phyloP scores from a whole-genome alignment of 768 basidiomycete species.

The Austroboletus eburneus region DNA sequence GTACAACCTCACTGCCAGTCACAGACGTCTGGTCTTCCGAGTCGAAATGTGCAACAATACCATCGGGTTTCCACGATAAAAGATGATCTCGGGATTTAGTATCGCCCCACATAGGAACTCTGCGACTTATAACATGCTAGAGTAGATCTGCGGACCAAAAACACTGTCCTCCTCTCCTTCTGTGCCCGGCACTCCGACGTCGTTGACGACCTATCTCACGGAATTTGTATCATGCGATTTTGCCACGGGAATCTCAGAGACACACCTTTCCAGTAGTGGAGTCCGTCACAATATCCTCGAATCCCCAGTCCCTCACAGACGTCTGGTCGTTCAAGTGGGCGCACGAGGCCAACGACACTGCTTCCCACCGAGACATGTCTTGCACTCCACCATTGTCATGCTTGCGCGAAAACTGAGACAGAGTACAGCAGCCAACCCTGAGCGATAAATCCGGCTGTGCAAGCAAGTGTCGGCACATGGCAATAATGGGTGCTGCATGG shows the following conservation, averaged over 20 bases:
- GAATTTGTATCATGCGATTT: slow-evolving; percentile 1
- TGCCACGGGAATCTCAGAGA: background rate
- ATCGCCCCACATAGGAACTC: too few relatives aligned
- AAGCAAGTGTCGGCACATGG: slow-evolving; percentile 55
- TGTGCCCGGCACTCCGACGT: slow-evolving; percentile 65
- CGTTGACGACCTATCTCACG: slow-evolving; percentile 55
- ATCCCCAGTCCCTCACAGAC: slow-evolving; percentile 71
- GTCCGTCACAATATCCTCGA: slow-evolving; percentile 61
- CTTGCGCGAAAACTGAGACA: slow-evolving; percentile 51
- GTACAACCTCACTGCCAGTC: too few relatives aligned
- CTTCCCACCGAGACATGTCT: slow-evolving; percentile 43
- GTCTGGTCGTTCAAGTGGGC: slow-evolving; percentile 53
- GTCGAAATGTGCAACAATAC: too few relatives aligned
- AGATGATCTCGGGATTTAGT: too few relatives aligned
- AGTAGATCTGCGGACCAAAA: slow-evolving; percentile 46
- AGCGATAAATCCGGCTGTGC: slow-evolving; percentile 50
- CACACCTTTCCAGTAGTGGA: slow-evolving; percentile 53
- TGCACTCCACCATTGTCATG: slow-evolving; percentile 24
- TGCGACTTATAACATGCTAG: slow-evolving; percentile 14
- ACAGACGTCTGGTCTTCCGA: too few relatives aligned
- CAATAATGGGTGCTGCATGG: slow-evolving; percentile 74
- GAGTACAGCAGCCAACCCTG: slow-evolving; percentile 71
- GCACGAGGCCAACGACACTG: slow-evolving; percentile 49
- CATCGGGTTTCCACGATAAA: too few relatives aligned
- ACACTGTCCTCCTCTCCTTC: slow-evolving; percentile 55